These are phyloP conservation scores for Drechslera avenae DNA, from an alignment of 2,329 filamentous ascomycete species.

Conservation along the genomic window DNA sequence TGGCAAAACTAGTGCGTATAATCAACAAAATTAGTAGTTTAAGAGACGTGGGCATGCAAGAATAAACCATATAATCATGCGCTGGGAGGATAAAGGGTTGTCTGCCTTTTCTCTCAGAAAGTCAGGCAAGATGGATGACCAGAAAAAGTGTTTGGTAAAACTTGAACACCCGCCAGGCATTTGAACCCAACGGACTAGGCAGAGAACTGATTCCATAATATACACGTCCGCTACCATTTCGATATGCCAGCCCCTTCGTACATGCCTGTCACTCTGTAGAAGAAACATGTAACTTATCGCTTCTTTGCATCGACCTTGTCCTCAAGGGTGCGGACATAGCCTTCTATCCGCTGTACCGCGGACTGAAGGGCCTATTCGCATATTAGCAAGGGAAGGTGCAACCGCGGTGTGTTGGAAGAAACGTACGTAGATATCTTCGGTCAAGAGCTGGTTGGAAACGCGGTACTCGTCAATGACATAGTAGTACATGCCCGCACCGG, in stretches of 20 bases:
- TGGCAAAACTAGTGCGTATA: no score
- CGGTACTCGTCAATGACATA: constrained; percentile 95
- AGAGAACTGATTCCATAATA: no score
- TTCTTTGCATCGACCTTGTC: constrained; percentile 68
- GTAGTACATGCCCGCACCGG: constrained; percentile 83
- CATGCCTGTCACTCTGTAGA: not conserved
- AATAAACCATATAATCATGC: not conserved
- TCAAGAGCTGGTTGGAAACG: constrained; percentile 88
- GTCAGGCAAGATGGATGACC: not conserved
- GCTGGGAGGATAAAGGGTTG: not conserved
- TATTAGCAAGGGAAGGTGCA: constrained; percentile 18
- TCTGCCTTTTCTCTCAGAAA: not conserved
- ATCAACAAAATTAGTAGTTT: no score
- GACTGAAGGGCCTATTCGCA: constrained; percentile 72
- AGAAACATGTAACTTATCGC: constrained; percentile 1
- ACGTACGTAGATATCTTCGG: constrained; percentile 94
- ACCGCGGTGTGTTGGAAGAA: not conserved
- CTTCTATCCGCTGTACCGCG: constrained; percentile 83
- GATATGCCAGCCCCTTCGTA: not conserved
- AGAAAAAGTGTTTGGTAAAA: not conserved
- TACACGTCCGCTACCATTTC: not conserved
- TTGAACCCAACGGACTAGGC: no score
- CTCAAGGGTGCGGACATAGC: constrained; percentile 81
- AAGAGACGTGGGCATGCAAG: no score
- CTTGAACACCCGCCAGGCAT: no score